Evolutionary conservation across 768 basidiomycete species (phyloP), one percentile per base, ranked within the genome.

Genomic region (Nidularia pulvinata): DNA sequence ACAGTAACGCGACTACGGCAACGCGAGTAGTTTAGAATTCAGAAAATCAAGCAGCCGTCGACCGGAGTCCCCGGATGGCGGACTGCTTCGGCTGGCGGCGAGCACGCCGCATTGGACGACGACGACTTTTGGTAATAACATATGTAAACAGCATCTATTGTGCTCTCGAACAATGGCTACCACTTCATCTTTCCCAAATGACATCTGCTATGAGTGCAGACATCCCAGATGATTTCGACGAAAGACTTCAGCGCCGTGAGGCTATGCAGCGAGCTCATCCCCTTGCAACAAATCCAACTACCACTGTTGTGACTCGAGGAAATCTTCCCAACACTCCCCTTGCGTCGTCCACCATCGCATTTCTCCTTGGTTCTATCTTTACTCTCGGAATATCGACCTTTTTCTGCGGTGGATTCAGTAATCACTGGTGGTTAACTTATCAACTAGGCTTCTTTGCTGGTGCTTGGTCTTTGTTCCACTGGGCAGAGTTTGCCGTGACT

Each of bases 401-500:
- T 57, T 49, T 76, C 6, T 57, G 65, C n/a, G 80, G 82, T 43
- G 79, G 81, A 4, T 69, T 80, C 46, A 35, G 60, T 32, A 56
- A 58, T 7, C 68, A 65, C 33, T 85, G 82, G 79, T 90, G 89
- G 83, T 69, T 83, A 0, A 89, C 86, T 30, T 82, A 84, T 53
- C 89, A 89, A 62, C 76, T 97, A 2, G 93, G 90, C 1, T 85
- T 91, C 67, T 98, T 95, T 67, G 57, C 91, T 39, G 85, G 89
- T 34, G 79, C 88, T 4, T 93, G 93, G 91, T 79, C 91, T 0
- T 74, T 79, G 35, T 99, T 99, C 68, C 97, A 99, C 63, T 89
- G 93, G 85, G 85, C 82, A 10, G 97, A 99, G 68, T 98, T 95
- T 63, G 90, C 89, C 36, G 93, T 95, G 4, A 97, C 97, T 6